phyloP scores from a whole-genome alignment of 192 early-diverging fungal genomes.

The Mortierella hygrophila region DNA sequence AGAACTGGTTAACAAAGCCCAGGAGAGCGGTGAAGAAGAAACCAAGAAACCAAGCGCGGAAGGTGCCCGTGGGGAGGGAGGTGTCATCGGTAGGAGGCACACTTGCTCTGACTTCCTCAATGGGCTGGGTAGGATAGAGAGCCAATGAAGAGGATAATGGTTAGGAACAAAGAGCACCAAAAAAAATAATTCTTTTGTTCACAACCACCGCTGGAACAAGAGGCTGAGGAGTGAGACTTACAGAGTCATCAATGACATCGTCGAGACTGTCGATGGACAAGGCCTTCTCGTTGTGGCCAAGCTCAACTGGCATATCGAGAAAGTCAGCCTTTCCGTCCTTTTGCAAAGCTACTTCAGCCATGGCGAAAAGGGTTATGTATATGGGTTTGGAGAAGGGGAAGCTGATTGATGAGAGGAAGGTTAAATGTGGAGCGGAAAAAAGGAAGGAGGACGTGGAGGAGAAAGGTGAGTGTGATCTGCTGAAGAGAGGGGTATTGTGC shows the following conservation, averaged over 20 bases:
- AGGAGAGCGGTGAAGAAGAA: conserved; percentile 73
- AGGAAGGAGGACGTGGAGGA: not conserved
- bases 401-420: not conserved
- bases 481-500: not conserved
- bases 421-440: not conserved
- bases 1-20: conserved; percentile 84
- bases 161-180: not conserved
- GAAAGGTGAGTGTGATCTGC: not conserved
- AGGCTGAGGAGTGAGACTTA: conserved; percentile 9
- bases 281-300: conserved; percentile 30
- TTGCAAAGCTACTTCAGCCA: conserved; percentile 31
- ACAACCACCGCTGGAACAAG: no score
- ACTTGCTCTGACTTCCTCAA: conserved; percentile 77
- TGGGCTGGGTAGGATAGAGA: conserved; percentile 53
- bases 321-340: conserved; percentile 29
- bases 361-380: conserved; percentile 2
- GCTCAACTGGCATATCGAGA: conserved; percentile 22
- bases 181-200: not conserved
- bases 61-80: conserved; percentile 74
- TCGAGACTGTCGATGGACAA: conserved; percentile 25
- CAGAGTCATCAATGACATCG: conserved; percentile 57
- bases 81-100: conserved; percentile 81
- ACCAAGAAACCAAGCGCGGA: conserved; percentile 81
- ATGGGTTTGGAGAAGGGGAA: not conserved
- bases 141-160: not conserved